Conservation (phyloP, 306 rosid species). For the Castanea mollissima region DNA sequence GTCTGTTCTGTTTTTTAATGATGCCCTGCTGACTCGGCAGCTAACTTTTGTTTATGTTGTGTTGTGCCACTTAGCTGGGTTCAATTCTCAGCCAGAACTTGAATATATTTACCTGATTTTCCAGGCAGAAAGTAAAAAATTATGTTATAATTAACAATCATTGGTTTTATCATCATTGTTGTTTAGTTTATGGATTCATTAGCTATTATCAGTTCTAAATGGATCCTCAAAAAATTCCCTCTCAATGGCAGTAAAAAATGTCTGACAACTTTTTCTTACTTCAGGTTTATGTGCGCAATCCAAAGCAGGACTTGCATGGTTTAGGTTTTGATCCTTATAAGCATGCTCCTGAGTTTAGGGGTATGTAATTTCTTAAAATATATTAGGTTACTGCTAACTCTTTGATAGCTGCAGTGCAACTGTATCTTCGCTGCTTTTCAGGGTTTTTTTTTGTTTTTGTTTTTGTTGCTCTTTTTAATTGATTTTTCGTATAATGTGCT, state of each 20-base stretch:
- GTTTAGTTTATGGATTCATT: background rate
- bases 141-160: too few species aligned
- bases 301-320: conserved; percentile 90
- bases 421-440: background rate
- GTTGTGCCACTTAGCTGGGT: too few species aligned
- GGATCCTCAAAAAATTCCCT: background rate
- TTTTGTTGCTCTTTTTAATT: too few species aligned
- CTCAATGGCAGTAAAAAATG: background rate
- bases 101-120: too few species aligned
- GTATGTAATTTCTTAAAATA: conserved; percentile 38
- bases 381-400: conserved; percentile 1
- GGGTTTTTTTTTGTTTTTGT: too few species aligned
- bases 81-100: too few species aligned
- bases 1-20: too few species aligned
- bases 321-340: conserved; percentile 97
- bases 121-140: too few species aligned
- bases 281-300: conserved; percentile 72
- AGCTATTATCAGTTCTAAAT: conserved; percentile 10
- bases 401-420: conserved; percentile 1
- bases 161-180: too few species aligned
- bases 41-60: too few species aligned
- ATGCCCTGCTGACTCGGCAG: too few species aligned
- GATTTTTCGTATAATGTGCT: background rate
- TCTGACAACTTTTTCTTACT: conserved; percentile 28
- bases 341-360: conserved; percentile 98